Evolutionary conservation across 306 rosid genomes (phyloP), one percentile per base, ranked within the genome.

Genomic region (Dalbergia cultrata): DNA sequence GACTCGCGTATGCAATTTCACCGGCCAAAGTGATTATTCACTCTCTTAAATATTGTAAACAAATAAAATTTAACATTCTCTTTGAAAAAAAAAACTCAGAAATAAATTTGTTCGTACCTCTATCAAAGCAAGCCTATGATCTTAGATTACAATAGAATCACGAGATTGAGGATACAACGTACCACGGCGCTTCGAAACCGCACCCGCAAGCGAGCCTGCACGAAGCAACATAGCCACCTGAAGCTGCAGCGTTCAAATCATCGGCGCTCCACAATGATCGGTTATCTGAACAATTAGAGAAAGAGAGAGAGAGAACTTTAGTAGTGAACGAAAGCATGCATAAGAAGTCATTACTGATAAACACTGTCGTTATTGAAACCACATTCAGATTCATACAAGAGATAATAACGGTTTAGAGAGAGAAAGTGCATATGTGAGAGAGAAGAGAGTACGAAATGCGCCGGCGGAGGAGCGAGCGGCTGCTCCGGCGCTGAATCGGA

Each of bases 231-330:
- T 82, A 84, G n/a, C 85, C 74, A 1, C 31, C 31, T 26, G 31
- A 2, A 26, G 31, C 31, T 21, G 43, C 76, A 69, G 86, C 90
- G 26, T 72, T 81, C 22, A 81, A 74, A 34, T 93, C 98, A 67
- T 91, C 99, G 35, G 84, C 61, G 76, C 80, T 88, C 97, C 96
- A 90, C 92, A 83, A 80, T 70, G 97, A 90, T 83, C 98, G 97
- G 76, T 71, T 85, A 84, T 87, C 97, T 92, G 85, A 47, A 72
- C 31, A 26, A 26, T 26, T 26, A 26, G 31, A 31, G 13, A 26
- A 54, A 5, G 57, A 7, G 34, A 66, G 6, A 68, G 10, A 31
- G 7, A 68, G 12, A 68, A 16, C 7, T 9, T 31, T 44, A 16
- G 1, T 3, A 71, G 41, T 44, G 7, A 67, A 33, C 9, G 2